Evolutionary conservation across 2,329 filamentous ascomycete species (phyloP), one percentile per base, ranked within the genome.

Genomic region (Aspergillus piperis): DNA sequence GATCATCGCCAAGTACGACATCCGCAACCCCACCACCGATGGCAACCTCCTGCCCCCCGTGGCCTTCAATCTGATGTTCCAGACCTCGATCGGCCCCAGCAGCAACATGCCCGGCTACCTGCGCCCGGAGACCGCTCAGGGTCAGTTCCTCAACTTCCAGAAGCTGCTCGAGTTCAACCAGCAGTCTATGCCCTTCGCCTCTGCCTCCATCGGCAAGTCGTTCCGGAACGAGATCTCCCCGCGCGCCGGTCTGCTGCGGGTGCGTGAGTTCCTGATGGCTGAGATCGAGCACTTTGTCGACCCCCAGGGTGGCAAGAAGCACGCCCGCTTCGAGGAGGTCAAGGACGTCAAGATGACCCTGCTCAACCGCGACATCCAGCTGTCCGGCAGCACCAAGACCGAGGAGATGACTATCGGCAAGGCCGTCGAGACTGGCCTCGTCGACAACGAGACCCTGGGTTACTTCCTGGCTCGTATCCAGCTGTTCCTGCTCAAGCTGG

Each of bases 271-370:
- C 81, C 80, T 97, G 70, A 98, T 99, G 95, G 95, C 94, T 23
- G 95, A 99, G 80, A 96, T 99, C 69, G 95, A 99, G 82, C 95
- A 99, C 78, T 99, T 91, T 74, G 95, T 99, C 67, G 95, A 99
- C 72, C 95, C 95, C 10, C 84, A 95, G 72, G 88, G 92, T 73
- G 92, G 92, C 79, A 99, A 99, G 87, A 96, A 95, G 81, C 95
- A 99, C 76, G 80, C 84, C 55, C 90, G 93, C 59, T 99, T 99
- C 79, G 79, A 86, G 49, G 91, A 96, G 71, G 88, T 99, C 61
- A 88, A 91, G 73, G 82, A 96, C 68, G 80, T 95, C 50, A 89
- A 96, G 81, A 84, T 99, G 60, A 86, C 89, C 57, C 86, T 99
- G 25, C 85, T 99, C 50, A 90, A 95, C 75, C 89, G 91, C 49